Evolutionary conservation across 2,329 filamentous ascomycete genomes (phyloP).

Genomic region (Cladosporium sp.): DNA sequence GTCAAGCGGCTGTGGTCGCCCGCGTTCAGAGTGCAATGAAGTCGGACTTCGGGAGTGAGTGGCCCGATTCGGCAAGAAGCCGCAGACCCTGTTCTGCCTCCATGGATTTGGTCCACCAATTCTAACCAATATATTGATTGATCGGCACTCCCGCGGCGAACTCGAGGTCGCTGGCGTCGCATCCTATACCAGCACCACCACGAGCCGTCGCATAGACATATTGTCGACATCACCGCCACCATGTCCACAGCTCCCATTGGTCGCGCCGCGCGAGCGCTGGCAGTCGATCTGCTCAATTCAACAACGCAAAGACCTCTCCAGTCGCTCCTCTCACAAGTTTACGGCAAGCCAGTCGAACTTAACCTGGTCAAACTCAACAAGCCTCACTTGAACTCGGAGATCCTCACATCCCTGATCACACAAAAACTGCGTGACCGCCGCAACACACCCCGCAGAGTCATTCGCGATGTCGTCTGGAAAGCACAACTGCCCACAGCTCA

Average conservation of each 20-base stretch:
- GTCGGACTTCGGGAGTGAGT: background rate
- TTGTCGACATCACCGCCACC: constrained; percentile 3
- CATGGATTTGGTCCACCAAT: constrained; percentile 2
- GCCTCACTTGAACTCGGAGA: constrained; percentile 29
- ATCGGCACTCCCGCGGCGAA: constrained; percentile 8
- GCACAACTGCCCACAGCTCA: constrained; percentile 25
- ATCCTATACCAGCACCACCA: background rate
- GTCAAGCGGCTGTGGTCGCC: background rate
- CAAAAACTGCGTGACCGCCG: constrained; percentile 26
- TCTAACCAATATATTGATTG: background rate
- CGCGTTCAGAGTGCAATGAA: background rate
- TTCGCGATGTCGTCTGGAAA: constrained; percentile 31
- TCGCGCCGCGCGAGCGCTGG: constrained; percentile 8
- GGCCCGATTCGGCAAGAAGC: background rate
- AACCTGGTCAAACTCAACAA: constrained; percentile 24
- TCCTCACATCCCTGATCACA: constrained; percentile 27
- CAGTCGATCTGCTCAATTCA: constrained; percentile 15
- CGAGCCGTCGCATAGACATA: constrained; percentile 2
- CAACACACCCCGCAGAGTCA: constrained; percentile 26
- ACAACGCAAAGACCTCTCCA: constrained; percentile 17
- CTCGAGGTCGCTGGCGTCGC: background rate
- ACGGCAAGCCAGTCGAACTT: constrained; percentile 30
- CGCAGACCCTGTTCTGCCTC: background rate
- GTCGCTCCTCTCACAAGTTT: constrained; percentile 22
- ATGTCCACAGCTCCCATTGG: constrained; percentile 6